Base-by-base conservation (phyloP, 2,329 filamentous ascomycete species). In the Xylariaceae sp. region DNA sequence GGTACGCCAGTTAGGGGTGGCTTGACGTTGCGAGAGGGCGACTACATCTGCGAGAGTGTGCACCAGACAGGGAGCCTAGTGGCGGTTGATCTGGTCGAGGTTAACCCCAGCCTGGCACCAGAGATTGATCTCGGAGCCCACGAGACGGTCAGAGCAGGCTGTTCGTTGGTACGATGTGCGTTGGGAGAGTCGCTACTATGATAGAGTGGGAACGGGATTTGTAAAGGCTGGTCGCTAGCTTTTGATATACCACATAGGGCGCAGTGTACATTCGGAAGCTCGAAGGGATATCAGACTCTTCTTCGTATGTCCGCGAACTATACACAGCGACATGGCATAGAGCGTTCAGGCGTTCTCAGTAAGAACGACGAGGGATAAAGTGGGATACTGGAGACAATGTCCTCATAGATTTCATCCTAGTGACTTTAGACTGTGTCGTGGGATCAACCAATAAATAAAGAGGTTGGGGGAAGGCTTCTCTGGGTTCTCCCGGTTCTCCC, bases 1-100 rank as follows among this genome's bases (percentile, higher is more conserved):
- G 95, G 95, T 18, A 98, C 95, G 2, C 92, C 95, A 0, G 95
- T 99, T 29, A 85, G 95, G 68, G 95, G 95, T 42, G 95, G 95
- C 0, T 77, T 99, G 72, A 99, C 95, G 2, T 81, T 99, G 67
- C 86, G 95, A 53, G 95, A 99, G 78, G 95, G 95, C 41, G 95
- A 98, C 74, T 99, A 91, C 77, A 98, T 99, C 74, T 96, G 92
- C 68, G 95, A 93, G 77, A 87, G 84, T 64, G 88, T 93, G 20
- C 89, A 93, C 73, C 81, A 90, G 77, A 92, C 89, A 6, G 90
- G 90, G 50, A 89, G 84, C 71, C 76, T 93, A 53, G 80, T 93
- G 10, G 89, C 89, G 43, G 87, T 95, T 76, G 90, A 95, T 72
- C 76, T 95, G 62, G 90, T 93, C 60, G 89, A 93, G 77, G 89